These are phyloP conservation scores for Silene conica DNA, from an alignment of 148 eudicot species.

Conservation along the genomic window DNA sequence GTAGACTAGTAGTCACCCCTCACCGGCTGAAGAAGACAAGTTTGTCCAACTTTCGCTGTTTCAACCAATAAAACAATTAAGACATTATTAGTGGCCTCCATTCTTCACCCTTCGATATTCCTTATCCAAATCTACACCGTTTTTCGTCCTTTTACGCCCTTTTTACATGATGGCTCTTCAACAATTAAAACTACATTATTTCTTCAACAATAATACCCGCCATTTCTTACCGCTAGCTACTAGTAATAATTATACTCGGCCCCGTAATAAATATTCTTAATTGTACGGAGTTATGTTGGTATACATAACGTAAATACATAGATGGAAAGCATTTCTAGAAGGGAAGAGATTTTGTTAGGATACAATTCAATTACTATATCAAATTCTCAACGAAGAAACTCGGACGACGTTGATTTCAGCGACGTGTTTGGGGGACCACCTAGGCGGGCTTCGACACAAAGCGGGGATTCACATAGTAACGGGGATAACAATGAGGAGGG, in stretches of 20 bases:
- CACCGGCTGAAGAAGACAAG: background rate
- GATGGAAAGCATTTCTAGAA: constrained; percentile 34
- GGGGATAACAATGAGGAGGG: constrained; percentile 18
- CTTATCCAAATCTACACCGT: background rate
- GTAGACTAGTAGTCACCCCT: background rate
- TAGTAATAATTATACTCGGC: too few species aligned
- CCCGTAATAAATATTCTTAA: too few species aligned
- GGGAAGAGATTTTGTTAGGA: constrained; percentile 30
- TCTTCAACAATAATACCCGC: background rate
- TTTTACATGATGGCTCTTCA: background rate
- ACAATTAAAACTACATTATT: background rate
- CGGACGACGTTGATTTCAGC: constrained; percentile 64
- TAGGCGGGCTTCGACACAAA: constrained; percentile 46
- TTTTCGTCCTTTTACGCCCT: background rate
- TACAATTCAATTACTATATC: constrained; percentile 19
- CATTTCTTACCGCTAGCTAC: background rate
- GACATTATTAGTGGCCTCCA: background rate
- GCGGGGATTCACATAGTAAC: constrained; percentile 3
- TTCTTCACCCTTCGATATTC: background rate
- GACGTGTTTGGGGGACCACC: constrained; percentile 98
- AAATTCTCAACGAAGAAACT: constrained; percentile 1
- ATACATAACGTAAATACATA: background rate
- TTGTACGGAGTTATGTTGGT: background rate
- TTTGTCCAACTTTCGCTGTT: background rate
- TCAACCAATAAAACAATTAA: background rate